Base-by-base conservation (phyloP, 2,329 filamentous ascomycete genomes). In the Thermothelomyces thermophilus region DNA sequence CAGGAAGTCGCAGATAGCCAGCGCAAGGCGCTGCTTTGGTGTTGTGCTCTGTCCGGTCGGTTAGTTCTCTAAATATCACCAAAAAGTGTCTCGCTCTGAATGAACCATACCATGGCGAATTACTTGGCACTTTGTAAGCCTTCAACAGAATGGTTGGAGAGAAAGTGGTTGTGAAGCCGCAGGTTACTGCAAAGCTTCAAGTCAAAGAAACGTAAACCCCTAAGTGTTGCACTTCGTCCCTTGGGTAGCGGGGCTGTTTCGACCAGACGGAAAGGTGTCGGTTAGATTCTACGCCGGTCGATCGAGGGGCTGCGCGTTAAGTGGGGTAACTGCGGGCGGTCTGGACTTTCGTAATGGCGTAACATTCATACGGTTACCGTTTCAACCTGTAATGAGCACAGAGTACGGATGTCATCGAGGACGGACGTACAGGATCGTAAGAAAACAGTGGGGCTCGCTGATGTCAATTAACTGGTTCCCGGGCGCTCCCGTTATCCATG, bases 1-100 rank as follows among this genome's bases (percentile, higher is more conserved):
- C 54, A 98, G 85, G 75, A 95, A 98, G 73, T 97, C 89, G 75
- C 95, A 89, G 69, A 98, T 91, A 62, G 93, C 89, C 67, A 98
- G 87, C 69, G 93, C 93, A 57, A 98, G 86, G 73, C 90, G 89
- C 80, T 98, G 81, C 68, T 81, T 80, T 51, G 77, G 73, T 46
- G 74, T 72, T 37, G 73, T 69, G 53, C 72, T 64, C 71, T 72
- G 46, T 50, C 30, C 14, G 28, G 17, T 31, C 14, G 13, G 54
- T 56, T 26, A 51, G 50, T 39, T 16, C n/a, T 13, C 14, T 3
- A 16, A 10, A 10, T 19, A n/a, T n/a, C 16, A 19, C 31, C 11
- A 14, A 19, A 10, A 3, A 9, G 5, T 41, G 8, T 14, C 6
- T 7, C 14, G 35, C n/a, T 41, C 4, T 14, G 11, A 20, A 19